phyloP scores from a whole-genome alignment of 768 basidiomycete genomes.

The Hericium coralloides region DNA sequence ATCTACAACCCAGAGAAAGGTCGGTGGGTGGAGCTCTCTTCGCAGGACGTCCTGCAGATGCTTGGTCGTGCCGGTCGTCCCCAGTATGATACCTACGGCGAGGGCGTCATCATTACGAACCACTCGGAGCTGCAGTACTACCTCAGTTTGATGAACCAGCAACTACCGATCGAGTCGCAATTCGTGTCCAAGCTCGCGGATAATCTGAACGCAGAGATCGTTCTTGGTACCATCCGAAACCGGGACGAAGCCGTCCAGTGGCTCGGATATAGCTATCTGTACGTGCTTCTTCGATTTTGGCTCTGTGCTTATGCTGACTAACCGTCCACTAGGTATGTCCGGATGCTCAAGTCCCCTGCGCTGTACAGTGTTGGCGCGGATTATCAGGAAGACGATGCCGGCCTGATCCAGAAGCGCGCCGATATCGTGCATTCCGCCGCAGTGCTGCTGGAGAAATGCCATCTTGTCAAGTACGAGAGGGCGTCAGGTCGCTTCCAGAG shows the following conservation, averaged over 20 bases:
- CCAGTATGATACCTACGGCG: constrained; percentile 94
- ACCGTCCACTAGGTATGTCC: constrained; percentile 61
- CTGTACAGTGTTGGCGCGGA: constrained; percentile 85
- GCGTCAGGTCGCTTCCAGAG: constrained; percentile 81
- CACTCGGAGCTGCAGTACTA: constrained; percentile 97
- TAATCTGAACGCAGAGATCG: constrained; percentile 95
- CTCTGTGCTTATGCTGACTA: constrained; percentile 11
- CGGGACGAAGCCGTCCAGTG: constrained; percentile 96
- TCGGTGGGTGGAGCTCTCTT: constrained; percentile 90
- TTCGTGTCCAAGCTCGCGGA: constrained; percentile 89
- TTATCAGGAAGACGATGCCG: constrained; percentile 80
- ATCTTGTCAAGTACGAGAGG: constrained; percentile 90
- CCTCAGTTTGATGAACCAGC: constrained; percentile 89
- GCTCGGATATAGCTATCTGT: constrained; percentile 93
- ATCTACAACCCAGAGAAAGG: constrained; percentile 99
- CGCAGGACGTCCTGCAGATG: constrained; percentile 98
- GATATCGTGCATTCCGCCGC: constrained; percentile 94
- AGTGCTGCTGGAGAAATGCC: constrained; percentile 86
- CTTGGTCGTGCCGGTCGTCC: constrained; percentile 95
- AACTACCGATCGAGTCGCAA: constrained; percentile 95
- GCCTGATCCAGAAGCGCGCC: constrained; percentile 84
- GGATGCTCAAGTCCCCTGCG: constrained; percentile 84
- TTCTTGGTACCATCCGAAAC: constrained; percentile 89
- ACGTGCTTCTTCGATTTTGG: constrained; percentile 22
- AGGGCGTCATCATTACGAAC: constrained; percentile 98